These are phyloP conservation scores for Dissophora ornata DNA, from an alignment of 192 early-diverging fungal species.

Conservation along the genomic window DNA sequence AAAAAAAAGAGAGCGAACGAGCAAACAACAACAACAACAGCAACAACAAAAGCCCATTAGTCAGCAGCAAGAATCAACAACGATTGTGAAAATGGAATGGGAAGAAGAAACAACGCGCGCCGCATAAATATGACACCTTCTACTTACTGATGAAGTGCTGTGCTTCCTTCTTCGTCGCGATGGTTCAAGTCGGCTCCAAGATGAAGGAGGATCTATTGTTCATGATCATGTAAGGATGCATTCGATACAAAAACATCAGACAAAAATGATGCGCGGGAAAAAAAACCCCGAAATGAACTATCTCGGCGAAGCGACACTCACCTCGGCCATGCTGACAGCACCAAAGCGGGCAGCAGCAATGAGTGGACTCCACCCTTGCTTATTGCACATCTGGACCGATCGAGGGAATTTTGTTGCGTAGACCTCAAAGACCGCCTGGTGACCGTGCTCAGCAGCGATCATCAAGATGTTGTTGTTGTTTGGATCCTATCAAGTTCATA, in stretches of 20 bases:
- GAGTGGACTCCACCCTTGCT: conserved; percentile 44
- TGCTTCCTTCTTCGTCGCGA: conserved; percentile 47
- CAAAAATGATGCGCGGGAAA: not conserved
- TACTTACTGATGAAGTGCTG: conserved; percentile 48
- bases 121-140: too few relatives aligned
- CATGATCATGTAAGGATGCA: too few relatives aligned
- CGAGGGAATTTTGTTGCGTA: conserved; percentile 46
- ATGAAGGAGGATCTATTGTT: conserved; percentile 34
- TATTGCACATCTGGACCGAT: conserved; percentile 36
- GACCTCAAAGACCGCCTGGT: conserved; percentile 47
- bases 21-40: not conserved
- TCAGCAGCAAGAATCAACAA: not conserved
- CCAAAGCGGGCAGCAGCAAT: conserved; percentile 46
- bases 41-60: not conserved
- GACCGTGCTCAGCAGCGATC: conserved; percentile 44
- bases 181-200: conserved; percentile 49
- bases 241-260: not conserved
- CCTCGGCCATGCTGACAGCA: conserved; percentile 38
- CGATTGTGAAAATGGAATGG: not conserved
- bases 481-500: conserved; percentile 25
- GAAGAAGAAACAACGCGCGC: too few relatives aligned
- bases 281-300: too few relatives aligned
- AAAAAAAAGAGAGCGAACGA: conserved; percentile 2
- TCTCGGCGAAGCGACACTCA: not conserved
- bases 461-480: conserved; percentile 48